Evolutionary conservation across 176 grass and related monocot species (phyloP).

Genomic region (Oryza meyeriana): DNA sequence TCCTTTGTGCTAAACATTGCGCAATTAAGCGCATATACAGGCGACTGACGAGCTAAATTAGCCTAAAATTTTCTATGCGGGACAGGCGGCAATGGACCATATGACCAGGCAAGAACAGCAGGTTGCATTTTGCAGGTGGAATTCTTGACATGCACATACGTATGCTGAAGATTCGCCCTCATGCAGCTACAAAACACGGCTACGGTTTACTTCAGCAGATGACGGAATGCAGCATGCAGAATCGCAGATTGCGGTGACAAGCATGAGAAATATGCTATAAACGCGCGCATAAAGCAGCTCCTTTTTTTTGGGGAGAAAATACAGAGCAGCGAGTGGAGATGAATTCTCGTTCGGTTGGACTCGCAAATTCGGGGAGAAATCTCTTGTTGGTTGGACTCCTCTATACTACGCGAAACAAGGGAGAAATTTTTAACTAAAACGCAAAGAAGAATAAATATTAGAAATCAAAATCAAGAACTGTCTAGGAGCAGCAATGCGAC

Average conservation of each 20-base stretch:
- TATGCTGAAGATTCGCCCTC: slow-evolving; percentile 27
- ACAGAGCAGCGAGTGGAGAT: background rate
- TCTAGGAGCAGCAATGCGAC: background rate
- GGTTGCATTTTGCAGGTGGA: background rate
- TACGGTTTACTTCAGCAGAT: background rate
- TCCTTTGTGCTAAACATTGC: slow-evolving; percentile 15
- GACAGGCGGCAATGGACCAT: slow-evolving; percentile 7
- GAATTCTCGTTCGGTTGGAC: background rate
- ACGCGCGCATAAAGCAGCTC: background rate
- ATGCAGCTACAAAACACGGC: background rate
- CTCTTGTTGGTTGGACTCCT: background rate
- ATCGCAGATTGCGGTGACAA: slow-evolving; percentile 7
- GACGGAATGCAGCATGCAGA: slow-evolving; percentile 29
- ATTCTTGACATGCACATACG: slow-evolving; percentile 1
- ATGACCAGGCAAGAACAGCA: slow-evolving; percentile 12
- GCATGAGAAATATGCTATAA: background rate
- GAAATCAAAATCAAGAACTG: background rate
- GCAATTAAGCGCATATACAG: background rate
- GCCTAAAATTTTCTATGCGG: background rate
- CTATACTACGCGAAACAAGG: background rate
- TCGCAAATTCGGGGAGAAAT: background rate
- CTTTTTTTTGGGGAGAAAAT: background rate
- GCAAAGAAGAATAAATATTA: background rate
- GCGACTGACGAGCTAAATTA: slow-evolving; percentile 8
- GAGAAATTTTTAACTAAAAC: background rate